phyloP scores from a whole-genome alignment of 1,284 basidiomycete genomes.

The Hypsizygus ulmarius region DNA sequence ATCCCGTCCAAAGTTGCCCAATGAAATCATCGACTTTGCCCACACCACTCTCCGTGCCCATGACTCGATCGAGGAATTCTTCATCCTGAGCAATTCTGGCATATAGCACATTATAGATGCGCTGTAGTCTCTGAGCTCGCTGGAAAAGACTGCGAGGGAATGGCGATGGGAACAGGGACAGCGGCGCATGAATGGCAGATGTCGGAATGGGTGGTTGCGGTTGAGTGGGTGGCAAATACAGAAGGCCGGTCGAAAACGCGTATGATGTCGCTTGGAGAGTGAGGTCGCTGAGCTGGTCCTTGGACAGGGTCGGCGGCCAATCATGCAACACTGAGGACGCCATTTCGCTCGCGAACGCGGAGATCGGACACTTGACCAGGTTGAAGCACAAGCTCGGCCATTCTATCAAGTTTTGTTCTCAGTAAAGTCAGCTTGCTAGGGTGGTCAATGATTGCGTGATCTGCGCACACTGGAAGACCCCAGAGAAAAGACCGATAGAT shows the following conservation, averaged over 20 bases:
- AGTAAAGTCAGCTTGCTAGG: constrained; percentile 15
- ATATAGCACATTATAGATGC: constrained; percentile 84
- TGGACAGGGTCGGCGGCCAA: constrained; percentile 76
- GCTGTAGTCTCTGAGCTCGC: constrained; percentile 68
- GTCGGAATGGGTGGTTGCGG: constrained; percentile 55
- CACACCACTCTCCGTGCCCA: constrained; percentile 76
- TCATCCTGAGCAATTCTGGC: constrained; percentile 80
- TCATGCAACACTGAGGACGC: constrained; percentile 41
- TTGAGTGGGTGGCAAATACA: constrained; percentile 67
- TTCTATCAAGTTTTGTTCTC: neutral
- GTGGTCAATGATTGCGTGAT: constrained; percentile 21
- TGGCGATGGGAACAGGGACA: constrained; percentile 86
- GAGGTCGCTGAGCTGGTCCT: constrained; percentile 56
- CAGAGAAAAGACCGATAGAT: too few species aligned
- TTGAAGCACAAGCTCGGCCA: neutral
- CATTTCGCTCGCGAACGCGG: constrained; percentile 12
- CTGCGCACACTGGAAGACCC: neutral
- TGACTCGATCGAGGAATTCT: constrained; percentile 77
- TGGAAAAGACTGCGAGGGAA: constrained; percentile 77
- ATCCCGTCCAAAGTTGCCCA: constrained; percentile 81
- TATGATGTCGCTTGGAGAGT: constrained; percentile 75
- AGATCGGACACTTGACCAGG: neutral
- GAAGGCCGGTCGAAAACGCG: constrained; percentile 81
- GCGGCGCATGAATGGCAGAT: constrained; percentile 84
- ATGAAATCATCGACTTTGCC: constrained; percentile 88